phyloP scores from a whole-genome alignment of 441 rosid genomes.

The Euphorbia celastroides region DNA sequence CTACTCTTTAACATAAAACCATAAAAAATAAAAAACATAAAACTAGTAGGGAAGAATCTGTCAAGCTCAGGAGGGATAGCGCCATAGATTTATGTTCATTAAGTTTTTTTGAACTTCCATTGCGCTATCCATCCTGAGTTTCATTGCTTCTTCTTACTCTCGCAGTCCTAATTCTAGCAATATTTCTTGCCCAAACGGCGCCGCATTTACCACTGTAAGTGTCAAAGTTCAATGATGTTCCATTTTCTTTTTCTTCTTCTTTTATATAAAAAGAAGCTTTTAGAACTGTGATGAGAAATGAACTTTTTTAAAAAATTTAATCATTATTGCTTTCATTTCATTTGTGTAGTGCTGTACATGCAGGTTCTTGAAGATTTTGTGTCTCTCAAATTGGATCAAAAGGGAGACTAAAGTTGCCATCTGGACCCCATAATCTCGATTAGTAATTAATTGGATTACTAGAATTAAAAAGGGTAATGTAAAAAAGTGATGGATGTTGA shows the following conservation, averaged over 20 bases:
- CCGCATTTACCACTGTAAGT: background rate
- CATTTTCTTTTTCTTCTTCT: background rate
- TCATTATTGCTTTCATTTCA: background rate
- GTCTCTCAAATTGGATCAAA: background rate
- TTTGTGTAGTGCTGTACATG: background rate
- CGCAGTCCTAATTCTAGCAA: background rate
- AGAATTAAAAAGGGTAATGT: background rate
- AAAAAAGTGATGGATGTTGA: slow-evolving; percentile 3
- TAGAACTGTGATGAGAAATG: background rate
- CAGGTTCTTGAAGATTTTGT: background rate
- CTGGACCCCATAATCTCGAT: background rate
- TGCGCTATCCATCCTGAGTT: slow-evolving; percentile 99
- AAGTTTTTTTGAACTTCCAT: slow-evolving; percentile 8
- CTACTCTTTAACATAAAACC: background rate
- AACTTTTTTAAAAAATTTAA: background rate
- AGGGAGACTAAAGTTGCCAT: background rate
- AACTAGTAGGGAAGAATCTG: slow-evolving; percentile 46
- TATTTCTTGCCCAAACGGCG: too few relatives aligned
- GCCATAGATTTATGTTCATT: slow-evolving; percentile 31
- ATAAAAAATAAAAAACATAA: background rate
- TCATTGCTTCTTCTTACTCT: slow-evolving; percentile 70
- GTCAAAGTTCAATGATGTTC: too few relatives aligned
- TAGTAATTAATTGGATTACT: background rate
- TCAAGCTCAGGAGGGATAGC: slow-evolving; percentile 99
- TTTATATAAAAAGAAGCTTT: background rate